Evolutionary conservation across 352 stramenopile genomes (phyloP), one percentile per base, ranked within the genome.

Genomic region (Phytophthora fragariae): DNA sequence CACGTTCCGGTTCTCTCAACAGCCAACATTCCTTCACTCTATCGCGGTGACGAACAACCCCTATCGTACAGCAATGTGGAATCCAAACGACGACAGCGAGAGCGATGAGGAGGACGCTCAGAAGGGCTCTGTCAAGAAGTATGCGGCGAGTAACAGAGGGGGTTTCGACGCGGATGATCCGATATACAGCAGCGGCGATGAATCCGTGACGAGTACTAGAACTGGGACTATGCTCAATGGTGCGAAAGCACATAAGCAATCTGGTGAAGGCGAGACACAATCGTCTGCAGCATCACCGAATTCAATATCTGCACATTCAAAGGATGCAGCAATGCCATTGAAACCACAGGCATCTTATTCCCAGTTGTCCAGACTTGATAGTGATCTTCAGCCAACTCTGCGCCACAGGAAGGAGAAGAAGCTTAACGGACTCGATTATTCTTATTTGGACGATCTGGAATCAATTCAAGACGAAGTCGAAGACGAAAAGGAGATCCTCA

Each of bases 1-100:
- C 46, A 39, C 68, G 3, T 89, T 83, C 19, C 75, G 75, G 21
- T 88, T 90, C 27, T 87, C 77, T 2, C 79, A 83, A 15, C 79
- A 90, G 17, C 83, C 83, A 29, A 69, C 60, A 9, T 90, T 90
- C 33, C 66, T 80, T 3, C 70, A 60, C 0, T 79, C 63, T 11
- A 77, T 79, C 9, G 31, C 77, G 10, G 63, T 80, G 4, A 46
- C 70, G 4, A 86, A 78, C 50, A 90, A 87, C 50, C 79, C 73
- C 12, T 77, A 81, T 33, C 78, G 80, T 8, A 61, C 55, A 15
- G 52, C 64, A n/a, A 81, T 85, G 60, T 88, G 79, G 79, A 70
- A 75, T 49, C 75, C 77, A 5, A 68, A 68, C 1, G 73, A 90
- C 29, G 76, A 84, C 60, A 91, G 76, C 8, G 82, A 83, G n/a